These are phyloP conservation scores for Nigrograna mackinnonii DNA, from an alignment of 2,329 filamentous ascomycete species.

Conservation along the genomic window DNA sequence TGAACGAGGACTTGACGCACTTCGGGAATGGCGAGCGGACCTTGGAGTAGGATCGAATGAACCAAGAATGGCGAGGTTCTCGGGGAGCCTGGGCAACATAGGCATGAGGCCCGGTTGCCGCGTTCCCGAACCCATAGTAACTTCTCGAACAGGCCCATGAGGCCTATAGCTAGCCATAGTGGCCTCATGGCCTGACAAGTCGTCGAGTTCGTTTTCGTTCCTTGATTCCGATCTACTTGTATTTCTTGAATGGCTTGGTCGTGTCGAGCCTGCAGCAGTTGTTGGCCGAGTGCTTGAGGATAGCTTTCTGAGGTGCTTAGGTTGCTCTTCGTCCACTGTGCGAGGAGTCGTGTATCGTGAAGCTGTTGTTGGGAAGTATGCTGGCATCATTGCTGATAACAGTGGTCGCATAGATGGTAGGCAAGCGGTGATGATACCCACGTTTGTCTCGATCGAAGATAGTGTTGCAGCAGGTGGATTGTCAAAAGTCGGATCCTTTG, in stretches of 20 bases:
- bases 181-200: not conserved
- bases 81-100: constrained; percentile 15
- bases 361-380: constrained; percentile 27
- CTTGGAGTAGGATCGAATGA: constrained; percentile 5
- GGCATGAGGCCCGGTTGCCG: constrained; percentile 23
- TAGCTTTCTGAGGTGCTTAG: constrained; percentile 13
- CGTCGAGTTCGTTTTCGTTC: constrained; percentile 2
- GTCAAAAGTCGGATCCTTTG: constrained; percentile 33
- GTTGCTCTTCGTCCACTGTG: constrained; percentile 22
- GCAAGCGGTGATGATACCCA: constrained; percentile 38
- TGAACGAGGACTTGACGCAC: not conserved
- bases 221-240: constrained; percentile 2
- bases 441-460: constrained; percentile 35
- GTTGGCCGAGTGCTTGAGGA: constrained; percentile 14
- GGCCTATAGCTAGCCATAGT: constrained; percentile 1
- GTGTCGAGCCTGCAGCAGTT: constrained; percentile 7
- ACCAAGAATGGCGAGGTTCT: constrained; percentile 11
- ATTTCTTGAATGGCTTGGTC: constrained; percentile 12
- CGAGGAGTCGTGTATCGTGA: constrained; percentile 15
- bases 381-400: constrained; percentile 42
- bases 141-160: constrained; percentile 8
- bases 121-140: constrained; percentile 12
- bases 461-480: constrained; percentile 35
- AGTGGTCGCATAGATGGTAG: constrained; percentile 39
- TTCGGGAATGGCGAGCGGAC: not conserved